Evolutionary conservation across 2,329 filamentous ascomycete genomes (phyloP), one percentile per base, ranked within the genome.

Genomic region (Fusarium nematophilum): DNA sequence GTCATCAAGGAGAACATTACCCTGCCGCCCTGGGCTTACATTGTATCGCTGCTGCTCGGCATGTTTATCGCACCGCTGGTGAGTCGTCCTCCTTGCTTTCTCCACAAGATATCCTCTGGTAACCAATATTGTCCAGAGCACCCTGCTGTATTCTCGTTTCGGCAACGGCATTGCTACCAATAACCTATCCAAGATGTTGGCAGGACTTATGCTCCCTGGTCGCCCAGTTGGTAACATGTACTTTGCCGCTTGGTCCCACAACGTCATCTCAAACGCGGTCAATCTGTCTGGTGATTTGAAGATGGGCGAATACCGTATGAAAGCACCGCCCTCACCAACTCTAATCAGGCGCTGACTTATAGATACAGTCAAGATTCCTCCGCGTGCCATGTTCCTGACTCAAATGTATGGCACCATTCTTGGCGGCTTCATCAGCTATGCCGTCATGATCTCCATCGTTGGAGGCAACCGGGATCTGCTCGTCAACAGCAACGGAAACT

Each of bases 161-260:
- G 84, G 84, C 9, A 86, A 82, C 38, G 84, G 84, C 10, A 85
- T 86, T 27, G 81, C 82, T 7, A 86, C 83, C 3, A 86, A 86
- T 65, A 84, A 86, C 51, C 54, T 86, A 31, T 85, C 82, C 15
- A 85, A 85, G 60, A 83, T 85, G 82, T 54, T 86, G 40, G 83
- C 78, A 0, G 83, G 83, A 44, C 72, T 84, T 3, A 70, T 82
- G 53, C 60, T 84, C 3, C 83, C 83, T 2, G 79, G 76, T 2
- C 77, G 79, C 1, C 83, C 83, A 1, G 62, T 85, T 5, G 83
- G 81, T 3, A 85, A 85, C 68, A 83, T 85, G 80, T 85, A 85
- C 68, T 85, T 85, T 65, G 80, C 83, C 7, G 79, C 79, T 9
- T 86, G 83, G 83, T 86, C 83, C 1, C 84, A 86, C 70, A 83